Percentiles rank a stretch among this genome's conserved stretches.
phyloP scores from a whole-genome alignment of 2,329 filamentous ascomycete genomes.

The Grosmannia penicillata region DNA sequence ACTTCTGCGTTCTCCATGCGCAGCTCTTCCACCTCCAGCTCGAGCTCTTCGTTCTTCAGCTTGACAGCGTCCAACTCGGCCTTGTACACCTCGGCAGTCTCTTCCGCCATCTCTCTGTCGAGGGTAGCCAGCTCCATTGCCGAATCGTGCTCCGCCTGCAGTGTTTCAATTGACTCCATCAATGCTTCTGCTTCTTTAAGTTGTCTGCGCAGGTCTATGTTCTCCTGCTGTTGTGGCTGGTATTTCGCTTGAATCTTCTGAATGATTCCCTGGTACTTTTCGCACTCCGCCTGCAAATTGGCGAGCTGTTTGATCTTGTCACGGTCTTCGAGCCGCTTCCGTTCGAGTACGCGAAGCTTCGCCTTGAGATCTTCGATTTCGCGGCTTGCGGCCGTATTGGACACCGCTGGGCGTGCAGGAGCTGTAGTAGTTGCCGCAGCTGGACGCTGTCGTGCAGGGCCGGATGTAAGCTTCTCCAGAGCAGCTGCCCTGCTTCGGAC shows the following conservation, averaged over 20 bases:
- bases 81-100: conserved; percentile 71
- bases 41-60: conserved; percentile 64
- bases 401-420: conserved; percentile 13
- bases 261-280: conserved; percentile 71
- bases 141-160: conserved; percentile 73
- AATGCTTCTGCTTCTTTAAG: conserved; percentile 61
- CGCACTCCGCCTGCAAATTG: conserved; percentile 58
- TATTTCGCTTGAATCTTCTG: conserved; percentile 85
- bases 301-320: conserved; percentile 72
- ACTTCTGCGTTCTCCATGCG: conserved; percentile 78
- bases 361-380: conserved; percentile 81
- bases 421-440: conserved; percentile 9
- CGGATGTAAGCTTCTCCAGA: conserved; percentile 34
- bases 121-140: conserved; percentile 75
- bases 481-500: conserved; percentile 33
- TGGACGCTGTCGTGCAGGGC: conserved; percentile 9
- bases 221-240: conserved; percentile 70
- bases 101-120: conserved; percentile 93
- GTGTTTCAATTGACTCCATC: conserved; percentile 53
- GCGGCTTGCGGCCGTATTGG: conserved; percentile 32
- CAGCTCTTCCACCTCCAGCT: conserved; percentile 76
- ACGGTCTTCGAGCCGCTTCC: conserved; percentile 71
- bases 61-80: conserved; percentile 67
- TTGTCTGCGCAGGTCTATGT: conserved; percentile 58
- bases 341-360: conserved; percentile 75